phyloP scores from a whole-genome alignment of 176 grass and related monocot species.

The Eragrostis curvula region DNA sequence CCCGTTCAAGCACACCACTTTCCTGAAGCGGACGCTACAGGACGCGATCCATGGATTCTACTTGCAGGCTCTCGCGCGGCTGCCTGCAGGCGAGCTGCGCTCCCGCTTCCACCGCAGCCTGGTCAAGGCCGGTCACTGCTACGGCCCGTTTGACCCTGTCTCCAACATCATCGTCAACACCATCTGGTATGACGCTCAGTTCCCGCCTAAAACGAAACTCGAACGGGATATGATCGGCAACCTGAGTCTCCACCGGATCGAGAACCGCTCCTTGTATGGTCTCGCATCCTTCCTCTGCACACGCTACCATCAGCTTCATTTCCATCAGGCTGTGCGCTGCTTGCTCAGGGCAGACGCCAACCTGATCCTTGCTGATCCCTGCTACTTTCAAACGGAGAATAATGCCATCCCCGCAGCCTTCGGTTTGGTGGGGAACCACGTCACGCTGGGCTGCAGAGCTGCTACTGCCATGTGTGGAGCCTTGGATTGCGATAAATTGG shows the following conservation, averaged over 20 bases:
- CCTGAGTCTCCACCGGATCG: conserved; percentile 10
- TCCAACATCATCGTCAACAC: conserved; percentile 24
- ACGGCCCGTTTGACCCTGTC: conserved; percentile 33
- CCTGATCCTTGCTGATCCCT: too few relatives aligned
- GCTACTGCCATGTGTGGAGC: too few relatives aligned
- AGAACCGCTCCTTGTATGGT: conserved; percentile 8
- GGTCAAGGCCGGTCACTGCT: conserved; percentile 30
- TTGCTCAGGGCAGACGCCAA: too few relatives aligned
- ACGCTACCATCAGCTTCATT: not conserved
- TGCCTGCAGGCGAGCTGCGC: conserved; percentile 14
- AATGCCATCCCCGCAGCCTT: too few relatives aligned
- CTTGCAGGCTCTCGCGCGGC: conserved; percentile 22
- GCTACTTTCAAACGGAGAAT: too few relatives aligned
- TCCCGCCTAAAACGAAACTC: not conserved
- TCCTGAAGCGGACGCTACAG: too few relatives aligned
- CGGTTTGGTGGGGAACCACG: not conserved
- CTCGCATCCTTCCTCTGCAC: conserved; percentile 14
- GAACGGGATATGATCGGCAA: not conserved
- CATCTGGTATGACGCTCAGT: conserved; percentile 14
- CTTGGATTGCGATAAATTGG: too few relatives aligned
- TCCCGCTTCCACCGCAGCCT: conserved; percentile 36
- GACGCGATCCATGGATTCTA: conserved; percentile 34
- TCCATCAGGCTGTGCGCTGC: too few relatives aligned
- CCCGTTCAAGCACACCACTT: too few relatives aligned
- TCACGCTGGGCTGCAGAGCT: too few relatives aligned